Conservation (phyloP, 1,284 basidiomycete species). For the Trichosporon inkin region DNA sequence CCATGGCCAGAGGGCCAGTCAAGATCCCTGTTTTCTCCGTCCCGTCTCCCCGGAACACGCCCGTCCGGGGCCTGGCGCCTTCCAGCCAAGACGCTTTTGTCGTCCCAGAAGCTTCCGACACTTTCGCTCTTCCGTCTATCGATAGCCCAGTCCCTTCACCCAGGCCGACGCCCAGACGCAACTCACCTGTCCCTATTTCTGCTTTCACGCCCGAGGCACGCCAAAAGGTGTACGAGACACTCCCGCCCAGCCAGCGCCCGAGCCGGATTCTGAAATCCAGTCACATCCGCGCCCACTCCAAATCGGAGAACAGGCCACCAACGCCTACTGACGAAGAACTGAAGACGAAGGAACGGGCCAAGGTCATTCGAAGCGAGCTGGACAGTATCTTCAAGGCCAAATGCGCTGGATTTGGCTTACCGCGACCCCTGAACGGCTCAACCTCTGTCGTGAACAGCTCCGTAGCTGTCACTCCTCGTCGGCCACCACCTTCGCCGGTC, state of each 20-base stretch:
- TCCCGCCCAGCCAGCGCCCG: not conserved
- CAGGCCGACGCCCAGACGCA: not conserved
- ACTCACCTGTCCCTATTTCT: not conserved
- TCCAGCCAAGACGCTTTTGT: not conserved
- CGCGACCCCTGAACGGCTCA: not conserved
- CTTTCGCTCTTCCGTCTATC: slow-evolving; percentile 4
- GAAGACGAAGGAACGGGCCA: not conserved
- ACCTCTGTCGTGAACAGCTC: not conserved
- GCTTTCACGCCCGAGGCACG: not conserved
- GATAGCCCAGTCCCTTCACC: slow-evolving; percentile 9
- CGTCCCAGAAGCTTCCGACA: not conserved
- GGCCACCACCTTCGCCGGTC: not conserved
- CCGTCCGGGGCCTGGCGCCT: slow-evolving; percentile 6
- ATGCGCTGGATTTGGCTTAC: not conserved
- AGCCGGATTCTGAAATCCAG: slow-evolving; percentile 3
- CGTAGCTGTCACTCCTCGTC: not conserved
- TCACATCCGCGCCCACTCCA: not conserved
- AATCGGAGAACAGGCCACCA: not conserved
- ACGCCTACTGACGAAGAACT: not conserved
- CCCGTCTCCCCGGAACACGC: not conserved
- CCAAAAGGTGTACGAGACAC: not conserved
- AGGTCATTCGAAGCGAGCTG: not conserved
- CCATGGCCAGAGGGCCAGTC: slow-evolving; percentile 35
- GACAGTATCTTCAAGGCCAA: slow-evolving; percentile 3
- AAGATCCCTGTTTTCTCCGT: slow-evolving; percentile 30